Evolutionary conservation across 176 grass and related monocot genomes (phyloP).

Genomic region (Eleusine coracana): DNA sequence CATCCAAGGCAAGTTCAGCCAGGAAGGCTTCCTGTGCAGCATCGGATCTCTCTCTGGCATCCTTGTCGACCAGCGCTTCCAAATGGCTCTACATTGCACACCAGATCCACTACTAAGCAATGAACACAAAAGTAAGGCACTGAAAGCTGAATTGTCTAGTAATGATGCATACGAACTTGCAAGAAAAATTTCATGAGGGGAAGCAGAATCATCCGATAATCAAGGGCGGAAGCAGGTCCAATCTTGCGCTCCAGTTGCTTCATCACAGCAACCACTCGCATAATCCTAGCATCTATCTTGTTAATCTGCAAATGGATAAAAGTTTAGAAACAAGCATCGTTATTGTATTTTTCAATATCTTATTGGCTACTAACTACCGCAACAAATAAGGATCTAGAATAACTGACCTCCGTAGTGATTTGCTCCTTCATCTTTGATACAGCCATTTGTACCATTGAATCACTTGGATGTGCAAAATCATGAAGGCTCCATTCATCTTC

Average conservation of each 20-base stretch:
- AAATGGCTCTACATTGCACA: constrained; percentile 59
- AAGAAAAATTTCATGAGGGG: constrained; percentile 75
- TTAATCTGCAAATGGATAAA: constrained; percentile 60
- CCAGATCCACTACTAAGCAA: constrained; percentile 43
- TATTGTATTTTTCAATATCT: constrained; percentile 25
- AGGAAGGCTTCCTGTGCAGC: constrained; percentile 94
- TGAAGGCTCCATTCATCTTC: constrained; percentile 73
- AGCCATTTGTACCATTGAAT: constrained; percentile 53
- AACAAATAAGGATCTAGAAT: constrained; percentile 20
- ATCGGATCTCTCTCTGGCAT: constrained; percentile 92
- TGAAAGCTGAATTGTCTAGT: constrained; percentile 24
- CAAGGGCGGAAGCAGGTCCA: constrained; percentile 62
- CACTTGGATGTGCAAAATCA: constrained; percentile 63
- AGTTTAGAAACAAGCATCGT: constrained; percentile 14
- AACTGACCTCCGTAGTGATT: constrained; percentile 57
- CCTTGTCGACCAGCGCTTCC: constrained; percentile 86
- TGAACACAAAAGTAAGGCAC: constrained; percentile 22
- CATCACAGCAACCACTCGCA: constrained; percentile 61
- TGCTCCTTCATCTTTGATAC: constrained; percentile 67
- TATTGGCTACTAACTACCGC: background rate
- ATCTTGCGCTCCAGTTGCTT: constrained; percentile 73
- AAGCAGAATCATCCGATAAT: constrained; percentile 74
- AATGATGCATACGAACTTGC: constrained; percentile 56
- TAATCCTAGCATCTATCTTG: constrained; percentile 84
- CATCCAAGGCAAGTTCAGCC: constrained; percentile 91